These are phyloP conservation scores for Picea mariana DNA, from an alignment of 83 land plant genomes.

Conservation along the genomic window DNA sequence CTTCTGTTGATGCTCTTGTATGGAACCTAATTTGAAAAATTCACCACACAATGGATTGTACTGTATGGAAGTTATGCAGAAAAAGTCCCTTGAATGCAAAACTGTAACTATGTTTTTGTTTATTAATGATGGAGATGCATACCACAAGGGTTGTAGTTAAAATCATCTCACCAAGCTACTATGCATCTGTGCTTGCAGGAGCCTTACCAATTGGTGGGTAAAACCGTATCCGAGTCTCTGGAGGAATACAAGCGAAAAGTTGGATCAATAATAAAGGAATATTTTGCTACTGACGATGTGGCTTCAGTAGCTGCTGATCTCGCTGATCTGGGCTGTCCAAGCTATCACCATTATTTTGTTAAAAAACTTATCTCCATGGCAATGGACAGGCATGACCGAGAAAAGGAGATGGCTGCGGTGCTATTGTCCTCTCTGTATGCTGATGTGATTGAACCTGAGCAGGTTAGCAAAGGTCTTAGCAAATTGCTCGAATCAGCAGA, in stretches of 20 bases:
- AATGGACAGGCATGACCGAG: slow-evolving; percentile 94
- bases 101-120: not conserved
- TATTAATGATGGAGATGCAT: not conserved
- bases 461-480: slow-evolving; percentile 75
- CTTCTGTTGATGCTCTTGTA: too few relatives aligned
- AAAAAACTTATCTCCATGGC: slow-evolving; percentile 96
- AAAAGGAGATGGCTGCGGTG: slow-evolving; percentile 45
- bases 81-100: not conserved
- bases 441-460: slow-evolving; percentile 77
- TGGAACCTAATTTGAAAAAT: too few relatives aligned
- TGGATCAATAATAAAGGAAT: slow-evolving; percentile 76
- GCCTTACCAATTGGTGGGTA: slow-evolving; percentile 86
- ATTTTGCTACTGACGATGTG: slow-evolving; percentile 78
- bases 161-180: not conserved
- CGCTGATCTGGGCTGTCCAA: slow-evolving; percentile 71
- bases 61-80: not conserved
- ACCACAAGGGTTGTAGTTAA: not conserved
- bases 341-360: slow-evolving; percentile 86
- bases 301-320: slow-evolving; percentile 76
- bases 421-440: slow-evolving; percentile 86
- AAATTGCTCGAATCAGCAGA: slow-evolving; percentile 35
- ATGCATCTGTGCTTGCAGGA: slow-evolving; percentile 38
- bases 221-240: slow-evolving; percentile 66
- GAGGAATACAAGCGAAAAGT: slow-evolving; percentile 84
- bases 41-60: too few relatives aligned